Evolutionary conservation across 768 basidiomycete species (phyloP), one percentile per base, ranked within the genome.

Genomic region (Trichaptum fuscoviolaceum): DNA sequence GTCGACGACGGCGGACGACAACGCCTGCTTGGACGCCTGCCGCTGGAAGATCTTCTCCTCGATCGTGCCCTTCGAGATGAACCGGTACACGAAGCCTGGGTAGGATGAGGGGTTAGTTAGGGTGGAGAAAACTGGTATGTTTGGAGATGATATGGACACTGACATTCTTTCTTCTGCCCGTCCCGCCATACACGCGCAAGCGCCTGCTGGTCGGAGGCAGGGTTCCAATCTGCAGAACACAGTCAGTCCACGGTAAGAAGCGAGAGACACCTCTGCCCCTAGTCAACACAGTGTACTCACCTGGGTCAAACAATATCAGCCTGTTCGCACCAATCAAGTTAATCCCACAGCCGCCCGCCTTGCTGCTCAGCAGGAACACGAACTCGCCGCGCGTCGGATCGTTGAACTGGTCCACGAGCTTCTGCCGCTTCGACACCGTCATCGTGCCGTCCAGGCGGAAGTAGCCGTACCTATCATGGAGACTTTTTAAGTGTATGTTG

Each of bases 31-130:
- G 70, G 89, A 91, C 17, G 92, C 95, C 77, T 99, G 97, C 60
- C 97, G 84, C 76, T 99, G 97, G 77, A 98, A 99, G 69, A 99
- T 97, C 82, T 98, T 99, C 79, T 99, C 96, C 77, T 99, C 96
- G 68, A 99, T 97, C 0, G 96, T 97, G 1, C 96, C 96, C 0
- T 95, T 95, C 5, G 93, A 91, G 70, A 98, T 96, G 77, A 99
- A 99, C 25, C 96, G 93, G 76, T 99, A 99, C 3, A 99, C 96
- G 71, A 99, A 99, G 73, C 95, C 94, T 96, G 63, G 3, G 25
- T 18, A 57, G 18, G 64, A 42, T 35, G 23, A 30, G 60, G 69
- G 58, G 68, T 42, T 36, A 36, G 65, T 18, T 12, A 20, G 35
- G 15, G 36, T 58, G 57, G n/a, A 10, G 67, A 26, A 36, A 23